Evolutionary conservation across 345 rosid genomes (phyloP), one percentile per base, ranked within the genome.

Genomic region (Citrus cavaleriei): DNA sequence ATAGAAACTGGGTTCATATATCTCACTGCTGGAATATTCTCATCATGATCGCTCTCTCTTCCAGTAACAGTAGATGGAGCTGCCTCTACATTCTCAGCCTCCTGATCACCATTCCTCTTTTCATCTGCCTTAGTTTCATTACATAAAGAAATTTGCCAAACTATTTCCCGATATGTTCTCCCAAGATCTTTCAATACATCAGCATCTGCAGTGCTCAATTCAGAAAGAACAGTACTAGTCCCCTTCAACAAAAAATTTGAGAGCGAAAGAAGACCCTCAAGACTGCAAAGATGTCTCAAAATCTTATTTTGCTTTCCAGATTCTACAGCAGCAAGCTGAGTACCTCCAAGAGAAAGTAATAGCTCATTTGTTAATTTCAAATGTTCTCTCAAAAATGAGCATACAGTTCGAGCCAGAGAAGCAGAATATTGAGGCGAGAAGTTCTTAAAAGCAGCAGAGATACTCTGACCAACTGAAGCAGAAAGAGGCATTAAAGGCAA

Each of bases 341-440:
- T 68, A 75, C 95, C 98, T 68, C 86, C 87, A 74, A 90, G 72
- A 37, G 93, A 87, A 81, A 76, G 83, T 62, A 93, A 78, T 25
- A 91, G 83, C 60, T 81, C 89, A 81, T 88, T 88, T 58, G 91
- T 89, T 68, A 81, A 74, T 85, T 88, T 92, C 70, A 93, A 81
- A 87, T 90, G 97, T 70, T 89, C 97, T 80, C 92, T 87, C 65
- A 95, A 80, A 79, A 87, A 95, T n/a, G 91, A 88, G 83, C 98
- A 93, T 55, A 95, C 93, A 16, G 93, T 83, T 67, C 90, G 89
- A 66, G 99, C 93, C 76, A 95, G 82, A 84, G 94, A 88, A 81
- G 91, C 89, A 75, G 93, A 92, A 80, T 93, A 97, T 84, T 93
- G 99, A 34, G 88, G 90, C 0, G 99, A 95, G 89, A 95, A 95